A percentile compares a stretch with the other conserved stretches of the same genome.
Evolutionary conservation across 805 yeast species (phyloP).

Genomic region (Hanseniaspora osmophila): DNA sequence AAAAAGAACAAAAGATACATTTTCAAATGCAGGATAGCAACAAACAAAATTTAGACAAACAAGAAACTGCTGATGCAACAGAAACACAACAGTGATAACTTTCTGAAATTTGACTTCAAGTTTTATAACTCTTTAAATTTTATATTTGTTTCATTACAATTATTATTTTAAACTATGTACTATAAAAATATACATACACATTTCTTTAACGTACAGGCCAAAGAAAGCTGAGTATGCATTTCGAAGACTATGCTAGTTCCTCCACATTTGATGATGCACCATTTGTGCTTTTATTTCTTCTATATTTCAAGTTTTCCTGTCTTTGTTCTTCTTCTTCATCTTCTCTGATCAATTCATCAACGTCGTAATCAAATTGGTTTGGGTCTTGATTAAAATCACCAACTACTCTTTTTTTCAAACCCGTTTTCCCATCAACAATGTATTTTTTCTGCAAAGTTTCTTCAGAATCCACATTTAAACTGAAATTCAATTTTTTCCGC

Average conservation of each 20-base stretch:
- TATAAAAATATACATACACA: not conserved
- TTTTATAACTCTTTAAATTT: no score
- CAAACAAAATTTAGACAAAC: no score
- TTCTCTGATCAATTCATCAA: slow-evolving; percentile 32
- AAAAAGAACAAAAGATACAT: slow-evolving; percentile 9
- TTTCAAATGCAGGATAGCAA: not conserved
- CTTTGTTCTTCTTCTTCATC: slow-evolving; percentile 16
- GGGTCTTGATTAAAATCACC: slow-evolving; percentile 25
- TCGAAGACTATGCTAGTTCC: not conserved
- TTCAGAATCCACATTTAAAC: slow-evolving; percentile 2
- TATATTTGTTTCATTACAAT: no score
- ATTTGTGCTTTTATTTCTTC: not conserved
- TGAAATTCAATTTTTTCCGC: slow-evolving; percentile 1
- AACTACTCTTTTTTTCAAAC: slow-evolving; percentile 19
- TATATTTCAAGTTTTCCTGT: slow-evolving; percentile 6
- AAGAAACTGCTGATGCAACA: no score
- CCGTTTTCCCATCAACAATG: slow-evolving; percentile 16
- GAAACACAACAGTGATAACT: no score
- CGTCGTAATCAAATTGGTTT: slow-evolving; percentile 31
- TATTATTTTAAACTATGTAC: no score
- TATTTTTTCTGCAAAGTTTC: not conserved
- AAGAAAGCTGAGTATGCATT: not conserved
- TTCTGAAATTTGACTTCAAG: no score
- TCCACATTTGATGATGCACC: not conserved
- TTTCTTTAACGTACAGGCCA: not conserved